Evolutionary conservation across 768 basidiomycete species (phyloP), one percentile per base, ranked within the genome.

Genomic region (Galerina sulciceps): DNA sequence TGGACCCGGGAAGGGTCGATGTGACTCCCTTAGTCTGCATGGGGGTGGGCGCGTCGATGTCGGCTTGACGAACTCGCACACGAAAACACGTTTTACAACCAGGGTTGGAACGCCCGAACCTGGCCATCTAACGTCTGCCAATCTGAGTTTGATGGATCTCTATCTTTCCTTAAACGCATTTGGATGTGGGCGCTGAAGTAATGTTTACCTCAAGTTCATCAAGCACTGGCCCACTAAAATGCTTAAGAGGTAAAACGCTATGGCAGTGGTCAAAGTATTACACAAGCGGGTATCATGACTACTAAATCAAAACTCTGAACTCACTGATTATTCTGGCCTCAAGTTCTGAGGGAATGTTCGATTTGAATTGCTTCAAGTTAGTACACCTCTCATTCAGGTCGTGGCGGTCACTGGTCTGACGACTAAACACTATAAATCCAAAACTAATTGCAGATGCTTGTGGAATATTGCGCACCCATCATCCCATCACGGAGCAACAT

Each of bases 141-240:
- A 51, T 57, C 56, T 11, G 15, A 51, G n/a, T 31, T 31, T n/a
- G 51, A 53, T 31, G 14, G 51, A 53, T 53, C 51, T 47, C 22
- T 47, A 14, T 26, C 15, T 8, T n/a, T n/a, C 26, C 11, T 45
- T 58, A 58, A 20, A 58, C 57, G 42, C 42, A 58, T 58, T 58
- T 43, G 43, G 57, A 58, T 58, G 42, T 58, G 57, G 57, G 57
- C 57, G 57, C 50, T 20, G 50, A 44, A 34, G 42, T 23, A 47
- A 47, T 15, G 22, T 20, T 9, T 51, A 17, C 31, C 14, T 13
- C 26, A 15, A 48, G 14, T 18, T 44, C 18, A 11, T n/a, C 10
- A 14, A 2, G 35, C 45, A 23, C 38, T 23, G 34, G 41, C 31
- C 10, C 15, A 34, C 23, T 40, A 43, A 34, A 26, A 40, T 42